These are phyloP conservation scores for Chara braunii DNA, from an alignment of 139 green algal genomes.

Conservation along the genomic window DNA sequence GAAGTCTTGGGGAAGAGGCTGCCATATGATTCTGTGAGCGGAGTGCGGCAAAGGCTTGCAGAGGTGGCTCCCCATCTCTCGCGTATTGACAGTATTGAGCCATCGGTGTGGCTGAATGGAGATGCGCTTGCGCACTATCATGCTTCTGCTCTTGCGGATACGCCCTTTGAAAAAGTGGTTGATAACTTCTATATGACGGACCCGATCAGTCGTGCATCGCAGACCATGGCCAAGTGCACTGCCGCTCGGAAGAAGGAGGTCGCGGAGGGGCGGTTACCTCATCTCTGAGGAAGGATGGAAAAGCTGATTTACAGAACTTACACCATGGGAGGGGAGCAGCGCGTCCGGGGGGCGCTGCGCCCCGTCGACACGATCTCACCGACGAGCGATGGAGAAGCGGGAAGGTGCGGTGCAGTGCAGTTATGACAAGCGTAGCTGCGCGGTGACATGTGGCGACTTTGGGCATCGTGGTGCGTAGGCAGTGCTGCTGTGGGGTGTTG, in stretches of 20 bases:
- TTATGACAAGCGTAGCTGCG: no score
- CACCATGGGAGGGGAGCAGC: no score
- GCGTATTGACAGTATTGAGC: conserved; percentile 55
- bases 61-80: conserved; percentile 47
- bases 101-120: conserved; percentile 72
- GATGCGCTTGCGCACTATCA: conserved; percentile 47
- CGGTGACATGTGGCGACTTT: no score
- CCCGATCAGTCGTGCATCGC: conserved; percentile 71
- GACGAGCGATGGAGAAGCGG: no score
- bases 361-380: no score
- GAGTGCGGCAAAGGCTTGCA: conserved; percentile 62
- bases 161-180: conserved; percentile 59
- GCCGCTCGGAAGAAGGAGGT: conserved; percentile 19
- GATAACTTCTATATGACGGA: conserved; percentile 97
- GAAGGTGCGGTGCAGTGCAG: no score
- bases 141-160: conserved; percentile 17
- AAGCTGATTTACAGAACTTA: no score
- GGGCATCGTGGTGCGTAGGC: no score
- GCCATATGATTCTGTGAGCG: conserved; percentile 73
- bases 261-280: no score
- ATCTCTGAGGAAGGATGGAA: no score
- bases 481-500: no score
- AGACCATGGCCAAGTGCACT: conserved; percentile 78
- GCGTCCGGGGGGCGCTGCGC: no score
- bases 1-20: conserved; percentile 67